Evolutionary conservation across 495 filamentous ascomycete genomes (phyloP), one percentile per base, ranked within the genome.

Genomic region (Lasiosphaeria hispida): DNA sequence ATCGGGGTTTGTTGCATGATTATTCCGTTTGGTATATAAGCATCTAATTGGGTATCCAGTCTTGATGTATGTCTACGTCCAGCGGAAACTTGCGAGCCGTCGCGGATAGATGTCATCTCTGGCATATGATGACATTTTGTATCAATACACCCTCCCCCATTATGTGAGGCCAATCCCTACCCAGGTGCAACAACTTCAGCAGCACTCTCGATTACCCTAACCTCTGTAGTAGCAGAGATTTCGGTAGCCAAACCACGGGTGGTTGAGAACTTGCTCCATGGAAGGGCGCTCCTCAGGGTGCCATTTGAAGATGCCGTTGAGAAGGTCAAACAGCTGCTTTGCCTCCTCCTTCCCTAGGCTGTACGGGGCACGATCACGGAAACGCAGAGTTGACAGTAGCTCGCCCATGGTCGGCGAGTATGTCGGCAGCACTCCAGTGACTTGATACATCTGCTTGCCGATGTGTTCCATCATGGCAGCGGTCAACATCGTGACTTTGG

Each of bases 211-310:
- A n/a, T n/a, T n/a, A n/a, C n/a, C n/a, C n/a, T n/a, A n/a, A n/a
- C n/a, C n/a, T n/a, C n/a, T n/a, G n/a, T n/a, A n/a, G n/a, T n/a
- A n/a, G n/a, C n/a, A n/a, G n/a, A n/a, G n/a, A n/a, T n/a, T n/a
- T n/a, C n/a, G n/a, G n/a, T n/a, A n/a, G n/a, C n/a, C 48, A 13
- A 67, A 64, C 61, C 61, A 67, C 33, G 15, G 7, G 17, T 67
- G 64, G 13, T 43, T 35, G 19, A 61, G 39, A 13, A 64, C 33
- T 7, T 53, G n/a, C 11, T 40, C 48, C 3, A 54, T 9, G 4
- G 37, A 47, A 1, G 54, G 43, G 34, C 68, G 54, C 8, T 66
- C 57, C 7, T 68, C 57, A 10, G 64, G 66, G 3, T 53, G 51
- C 42, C 67, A 62, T 39, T 41, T 48, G 11, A 61, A 69, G 48